These are phyloP conservation scores for Rosa persica DNA, from an alignment of 306 rosid species.

Conservation along the genomic window DNA sequence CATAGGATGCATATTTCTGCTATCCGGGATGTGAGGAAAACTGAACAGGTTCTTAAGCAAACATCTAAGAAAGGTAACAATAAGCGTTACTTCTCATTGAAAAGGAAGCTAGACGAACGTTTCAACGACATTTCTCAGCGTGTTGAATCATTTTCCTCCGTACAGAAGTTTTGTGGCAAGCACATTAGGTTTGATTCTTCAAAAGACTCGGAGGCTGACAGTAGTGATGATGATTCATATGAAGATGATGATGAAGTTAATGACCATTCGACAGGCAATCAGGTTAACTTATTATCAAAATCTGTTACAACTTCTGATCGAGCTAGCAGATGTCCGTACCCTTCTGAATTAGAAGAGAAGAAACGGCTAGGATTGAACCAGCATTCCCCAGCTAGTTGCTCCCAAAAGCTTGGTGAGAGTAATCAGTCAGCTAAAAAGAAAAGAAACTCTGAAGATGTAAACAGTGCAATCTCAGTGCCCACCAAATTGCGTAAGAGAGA, in stretches of 20 bases:
- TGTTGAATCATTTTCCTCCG: slow-evolving; percentile 66
- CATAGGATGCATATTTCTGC: slow-evolving; percentile 53
- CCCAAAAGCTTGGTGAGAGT: slow-evolving; percentile 29
- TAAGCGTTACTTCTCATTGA: slow-evolving; percentile 44
- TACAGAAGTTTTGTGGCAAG: slow-evolving; percentile 54
- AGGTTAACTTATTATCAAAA: slow-evolving; percentile 38
- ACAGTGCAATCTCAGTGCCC: slow-evolving; percentile 16
- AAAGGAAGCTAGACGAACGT: slow-evolving; percentile 64
- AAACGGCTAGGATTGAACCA: slow-evolving; percentile 52
- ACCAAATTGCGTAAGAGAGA: slow-evolving; percentile 22
- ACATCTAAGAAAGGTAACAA: slow-evolving; percentile 24
- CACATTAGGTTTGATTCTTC: slow-evolving; percentile 52
- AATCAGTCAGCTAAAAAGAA: slow-evolving; percentile 38
- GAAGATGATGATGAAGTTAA: slow-evolving; percentile 39
- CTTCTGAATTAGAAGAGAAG: slow-evolving; percentile 77
- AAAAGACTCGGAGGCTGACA: slow-evolving; percentile 49
- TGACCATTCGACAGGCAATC: slow-evolving; percentile 21
- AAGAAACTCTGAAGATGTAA: slow-evolving; percentile 26
- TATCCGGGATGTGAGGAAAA: slow-evolving; percentile 48
- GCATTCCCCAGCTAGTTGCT: slow-evolving; percentile 35
- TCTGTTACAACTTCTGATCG: slow-evolving; percentile 49
- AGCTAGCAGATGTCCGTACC: slow-evolving; percentile 77
- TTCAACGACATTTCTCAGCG: slow-evolving; percentile 72
- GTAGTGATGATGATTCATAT: slow-evolving; percentile 12
- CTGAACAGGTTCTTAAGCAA: slow-evolving; percentile 34